Percentiles rank a stretch among this genome's conserved stretches.
Evolutionary conservation across 1,284 basidiomycete genomes (phyloP).

Genomic region (Naganishia sp.): DNA sequence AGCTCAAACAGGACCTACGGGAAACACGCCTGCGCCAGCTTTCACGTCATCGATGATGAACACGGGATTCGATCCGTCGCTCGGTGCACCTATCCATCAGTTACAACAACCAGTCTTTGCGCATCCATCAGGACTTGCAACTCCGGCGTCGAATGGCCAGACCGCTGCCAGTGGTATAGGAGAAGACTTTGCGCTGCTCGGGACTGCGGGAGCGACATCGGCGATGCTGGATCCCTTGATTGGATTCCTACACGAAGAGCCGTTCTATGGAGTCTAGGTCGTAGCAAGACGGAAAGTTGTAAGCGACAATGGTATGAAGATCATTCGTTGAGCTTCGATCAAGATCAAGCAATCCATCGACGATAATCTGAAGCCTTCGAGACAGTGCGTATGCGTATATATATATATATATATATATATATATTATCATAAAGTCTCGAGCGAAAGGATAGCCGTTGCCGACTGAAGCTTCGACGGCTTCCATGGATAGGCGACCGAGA

Average conservation of each 20-base stretch:
- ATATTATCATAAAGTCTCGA: too few species aligned
- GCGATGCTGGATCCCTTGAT: conserved; percentile 27
- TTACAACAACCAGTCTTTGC: conserved; percentile 21
- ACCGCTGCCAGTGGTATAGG: neutral
- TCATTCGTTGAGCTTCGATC: neutral
- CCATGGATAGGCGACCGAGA: too few species aligned
- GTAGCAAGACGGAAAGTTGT: neutral
- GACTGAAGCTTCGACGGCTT: too few species aligned
- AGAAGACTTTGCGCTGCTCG: conserved; percentile 17
- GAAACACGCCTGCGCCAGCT: neutral
- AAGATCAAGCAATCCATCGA: too few species aligned
- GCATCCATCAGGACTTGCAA: neutral
- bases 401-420: too few species aligned
- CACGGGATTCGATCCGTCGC: conserved; percentile 22
- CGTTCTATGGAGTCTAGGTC: conserved; percentile 15
- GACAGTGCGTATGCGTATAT: too few species aligned
- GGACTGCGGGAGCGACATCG: conserved; percentile 13
- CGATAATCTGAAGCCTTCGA: too few species aligned
- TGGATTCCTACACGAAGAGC: conserved; percentile 25
- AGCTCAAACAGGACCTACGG: neutral
- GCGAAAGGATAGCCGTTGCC: too few species aligned
- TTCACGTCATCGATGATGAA: conserved; percentile 12
- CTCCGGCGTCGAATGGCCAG: neutral
- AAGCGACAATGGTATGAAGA: neutral
- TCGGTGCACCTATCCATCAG: conserved; percentile 20